phyloP scores from a whole-genome alignment of 495 filamentous ascomycete genomes.

The Aspergillus taichungensis region DNA sequence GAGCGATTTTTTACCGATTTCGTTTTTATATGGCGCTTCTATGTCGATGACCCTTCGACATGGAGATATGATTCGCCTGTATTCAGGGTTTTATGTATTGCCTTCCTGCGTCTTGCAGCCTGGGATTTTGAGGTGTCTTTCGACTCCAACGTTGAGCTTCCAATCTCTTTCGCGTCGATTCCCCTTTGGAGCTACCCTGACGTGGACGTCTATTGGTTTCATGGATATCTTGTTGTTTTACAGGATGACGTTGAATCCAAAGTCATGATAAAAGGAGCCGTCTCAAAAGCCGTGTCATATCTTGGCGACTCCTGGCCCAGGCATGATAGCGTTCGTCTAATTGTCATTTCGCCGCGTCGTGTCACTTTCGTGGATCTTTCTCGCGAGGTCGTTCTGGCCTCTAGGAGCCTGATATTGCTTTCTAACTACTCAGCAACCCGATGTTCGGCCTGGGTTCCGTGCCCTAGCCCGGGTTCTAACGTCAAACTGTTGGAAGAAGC shows the following conservation, averaged over 20 bases:
- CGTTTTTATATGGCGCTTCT: constrained; percentile 10
- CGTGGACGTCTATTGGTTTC: constrained; percentile 9
- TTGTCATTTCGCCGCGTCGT: constrained; percentile 7
- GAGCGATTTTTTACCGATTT: constrained; percentile 11
- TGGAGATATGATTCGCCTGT: constrained; percentile 3
- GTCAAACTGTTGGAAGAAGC: too few relatives aligned
- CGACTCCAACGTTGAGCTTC: constrained; percentile 4
- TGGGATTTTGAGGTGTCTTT: constrained; percentile 12
- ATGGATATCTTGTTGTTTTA: constrained; percentile 7
- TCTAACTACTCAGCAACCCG: constrained; percentile 2
- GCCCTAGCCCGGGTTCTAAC: too few relatives aligned
- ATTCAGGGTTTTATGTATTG: constrained; percentile 7
- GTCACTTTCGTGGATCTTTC: constrained; percentile 5
- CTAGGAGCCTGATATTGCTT: constrained; percentile 4
- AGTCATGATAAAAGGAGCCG: constrained; percentile 4
- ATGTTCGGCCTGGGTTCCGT: too few relatives aligned
- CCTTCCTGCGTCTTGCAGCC: constrained; percentile 12
- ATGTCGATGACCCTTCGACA: constrained; percentile 10
- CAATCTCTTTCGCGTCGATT: constrained; percentile 5
- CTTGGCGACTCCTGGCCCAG: background rate
- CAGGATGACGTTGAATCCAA: constrained; percentile 6
- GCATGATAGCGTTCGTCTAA: background rate
- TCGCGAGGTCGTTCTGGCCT: background rate
- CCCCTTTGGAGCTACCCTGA: constrained; percentile 4
- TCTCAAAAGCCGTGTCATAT: constrained; percentile 9